Evolutionary conservation across 257 asterid genomes (phyloP), one percentile per base, ranked within the genome.

Genomic region (Sherardia arvensis): DNA sequence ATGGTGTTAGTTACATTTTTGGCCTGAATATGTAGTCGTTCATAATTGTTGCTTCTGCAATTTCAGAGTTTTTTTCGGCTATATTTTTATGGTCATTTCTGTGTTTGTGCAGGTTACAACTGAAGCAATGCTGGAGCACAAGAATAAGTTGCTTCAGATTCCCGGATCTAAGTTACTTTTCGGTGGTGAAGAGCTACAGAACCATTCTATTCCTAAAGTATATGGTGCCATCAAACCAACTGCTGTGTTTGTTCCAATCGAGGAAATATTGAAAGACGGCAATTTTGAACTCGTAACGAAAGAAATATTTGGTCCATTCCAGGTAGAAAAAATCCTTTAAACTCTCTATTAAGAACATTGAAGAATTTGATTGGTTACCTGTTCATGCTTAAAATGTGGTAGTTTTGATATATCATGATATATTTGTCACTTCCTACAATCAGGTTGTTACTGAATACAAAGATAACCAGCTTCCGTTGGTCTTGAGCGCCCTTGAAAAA

Each of bases 151-250:
- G 79, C 91, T 90, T 7, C 66, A 93, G 77, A 87, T 93, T 63
- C 82, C 90, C 23, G 99, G 97, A 74, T 81, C 97, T 0, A 84
- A 84, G 68, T 80, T 93, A 54, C 74, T 93, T 15, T 93, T 93
- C 68, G 99, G 99, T 59, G 99, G 99, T 28, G 85, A 90, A 76
- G 74, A 81, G 45, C 76, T 93, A 34, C 60, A 84, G 74, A 87
- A 80, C 69, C 97, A 90, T 81, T 81, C 87, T 17, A 93, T 93
- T 69, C 99, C 99, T 51, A 17, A 76, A 49, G 60, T 93, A 55
- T 93, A 93, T 69, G 99, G 99, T 61, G 95, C 97, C 71, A 85
- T 93, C 64, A 84, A 75, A 83, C 97, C 99, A 1, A 93, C 97
- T 71, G 99, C 99, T n/a, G 83, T 93, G 30, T 93, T 83, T 67